These are phyloP conservation scores for Claviceps maximensis DNA, from an alignment of 2,329 filamentous ascomycete genomes.

Conservation along the genomic window DNA sequence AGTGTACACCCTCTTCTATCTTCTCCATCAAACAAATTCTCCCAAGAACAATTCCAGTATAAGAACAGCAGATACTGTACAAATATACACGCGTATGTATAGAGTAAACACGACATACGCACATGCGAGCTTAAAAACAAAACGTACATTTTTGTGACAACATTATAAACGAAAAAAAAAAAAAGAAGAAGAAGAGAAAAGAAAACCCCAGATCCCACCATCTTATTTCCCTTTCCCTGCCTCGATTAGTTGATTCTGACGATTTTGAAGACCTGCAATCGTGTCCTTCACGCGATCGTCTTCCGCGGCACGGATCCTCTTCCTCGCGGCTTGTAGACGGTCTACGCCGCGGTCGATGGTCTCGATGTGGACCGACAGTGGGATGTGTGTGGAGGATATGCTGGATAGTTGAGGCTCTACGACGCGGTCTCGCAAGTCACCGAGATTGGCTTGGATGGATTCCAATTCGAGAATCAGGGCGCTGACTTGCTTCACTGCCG, in stretches of 20 bases:
- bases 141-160: too few relatives aligned
- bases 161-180: too few relatives aligned
- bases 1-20: too few relatives aligned
- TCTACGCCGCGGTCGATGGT: slow-evolving; percentile 62
- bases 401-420: slow-evolving; percentile 49
- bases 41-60: too few relatives aligned
- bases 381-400: slow-evolving; percentile 30
- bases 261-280: slow-evolving; percentile 28
- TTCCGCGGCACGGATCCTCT: slow-evolving; percentile 44
- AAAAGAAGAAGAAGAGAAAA: too few relatives aligned
- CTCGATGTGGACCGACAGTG: slow-evolving; percentile 61
- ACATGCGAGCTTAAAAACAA: too few relatives aligned
- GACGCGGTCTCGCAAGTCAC: slow-evolving; percentile 59
- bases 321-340: slow-evolving; percentile 51
- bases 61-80: too few relatives aligned
- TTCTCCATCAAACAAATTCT: too few relatives aligned
- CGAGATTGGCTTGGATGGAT: slow-evolving; percentile 56
- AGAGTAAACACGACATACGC: too few relatives aligned
- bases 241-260: slow-evolving; percentile 30
- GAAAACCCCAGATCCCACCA: not conserved
- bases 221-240: slow-evolving; percentile 8
- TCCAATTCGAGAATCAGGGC: slow-evolving; percentile 60
- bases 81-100: too few relatives aligned
- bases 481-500: slow-evolving; percentile 55
- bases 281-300: slow-evolving; percentile 42